Conservation (phyloP, 805 yeast species). For the Kodamaea sagamina region DNA sequence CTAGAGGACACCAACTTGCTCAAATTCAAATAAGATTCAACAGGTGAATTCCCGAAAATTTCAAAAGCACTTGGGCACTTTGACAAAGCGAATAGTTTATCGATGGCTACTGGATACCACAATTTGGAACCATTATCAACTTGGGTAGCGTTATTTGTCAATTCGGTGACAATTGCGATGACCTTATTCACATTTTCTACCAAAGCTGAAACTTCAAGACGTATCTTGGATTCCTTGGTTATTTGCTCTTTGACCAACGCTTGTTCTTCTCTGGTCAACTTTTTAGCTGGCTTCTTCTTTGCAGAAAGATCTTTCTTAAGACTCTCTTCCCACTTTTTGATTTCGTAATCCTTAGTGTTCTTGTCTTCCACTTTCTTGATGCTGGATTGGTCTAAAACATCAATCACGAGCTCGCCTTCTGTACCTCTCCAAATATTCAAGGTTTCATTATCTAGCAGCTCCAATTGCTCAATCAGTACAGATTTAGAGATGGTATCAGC, state of each 20-base stretch:
- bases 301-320: slow-evolving; percentile 72
- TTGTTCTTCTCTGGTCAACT: slow-evolving; percentile 78
- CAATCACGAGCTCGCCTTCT: slow-evolving; percentile 70
- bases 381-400: slow-evolving; percentile 52
- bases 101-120: slow-evolving; percentile 76
- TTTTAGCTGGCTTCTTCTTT: slow-evolving; percentile 51
- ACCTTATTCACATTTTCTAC: slow-evolving; percentile 48
- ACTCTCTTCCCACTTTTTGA: slow-evolving; percentile 85
- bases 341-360: slow-evolving; percentile 82
- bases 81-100: slow-evolving; percentile 48
- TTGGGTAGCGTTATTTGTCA: slow-evolving; percentile 50
- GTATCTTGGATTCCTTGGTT: slow-evolving; percentile 57
- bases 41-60: slow-evolving; percentile 47
- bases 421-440: slow-evolving; percentile 65
- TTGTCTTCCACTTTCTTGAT: slow-evolving; percentile 54
- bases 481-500: slow-evolving; percentile 44
- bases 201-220: slow-evolving; percentile 45
- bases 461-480: slow-evolving; percentile 37
- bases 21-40: slow-evolving; percentile 54
- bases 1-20: slow-evolving; percentile 54
- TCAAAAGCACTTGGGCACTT: slow-evolving; percentile 31
- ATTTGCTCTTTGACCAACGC: slow-evolving; percentile 61
- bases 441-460: slow-evolving; percentile 49
- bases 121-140: slow-evolving; percentile 63
- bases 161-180: slow-evolving; percentile 51